Evolutionary conservation across 441 rosid genomes (phyloP), one percentile per base, ranked within the genome.

Genomic region (Populus tomentosa): DNA sequence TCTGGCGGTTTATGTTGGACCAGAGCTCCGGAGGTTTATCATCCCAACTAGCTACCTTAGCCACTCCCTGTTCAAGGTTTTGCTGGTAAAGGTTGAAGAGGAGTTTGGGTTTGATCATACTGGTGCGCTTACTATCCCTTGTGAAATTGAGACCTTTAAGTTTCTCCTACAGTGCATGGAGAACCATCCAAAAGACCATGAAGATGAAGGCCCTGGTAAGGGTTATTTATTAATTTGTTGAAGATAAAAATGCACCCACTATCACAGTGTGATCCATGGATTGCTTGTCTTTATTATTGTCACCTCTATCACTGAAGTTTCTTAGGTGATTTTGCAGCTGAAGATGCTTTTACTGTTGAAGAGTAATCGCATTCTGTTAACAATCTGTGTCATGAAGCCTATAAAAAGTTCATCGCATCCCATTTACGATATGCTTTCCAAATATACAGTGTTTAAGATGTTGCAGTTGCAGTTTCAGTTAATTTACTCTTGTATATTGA

Each of bases 91-190:
- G 77, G 97, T 86, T 14, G 97, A 91, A 85, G 97, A 94, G 85
- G 97, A 94, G 79, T 94, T 87, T 70, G 97, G 98, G 72, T 94
- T 90, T 85, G 90, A 92, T 85, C 94, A 91, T 70, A 82, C 83
- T 0, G 94, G 97, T 13, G 97, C 87, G 2, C 91, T 94, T 73
- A 94, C 96, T 2, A 86, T 94, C 72, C 98, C 98, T 24, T 94
- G 98, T 32, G 98, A 94, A 89, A 94, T 88, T 28, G 97, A 94
- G 91, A 94, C 98, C 63, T 94, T 94, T 84, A 92, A 94, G 86
- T 91, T 70, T 80, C 91, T 94, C 36, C 88, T 94, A 18, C 85
- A 90, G 74, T 94, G 91, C 90, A 90, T 94, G 71, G 97, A 92
- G 89, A 82, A 79, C 74, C 86, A 87, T 69, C 84, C 82, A 61